Evolutionary conservation across 768 basidiomycete genomes (phyloP), one percentile per base, ranked within the genome.

Genomic region (Kwoniella sp.): DNA sequence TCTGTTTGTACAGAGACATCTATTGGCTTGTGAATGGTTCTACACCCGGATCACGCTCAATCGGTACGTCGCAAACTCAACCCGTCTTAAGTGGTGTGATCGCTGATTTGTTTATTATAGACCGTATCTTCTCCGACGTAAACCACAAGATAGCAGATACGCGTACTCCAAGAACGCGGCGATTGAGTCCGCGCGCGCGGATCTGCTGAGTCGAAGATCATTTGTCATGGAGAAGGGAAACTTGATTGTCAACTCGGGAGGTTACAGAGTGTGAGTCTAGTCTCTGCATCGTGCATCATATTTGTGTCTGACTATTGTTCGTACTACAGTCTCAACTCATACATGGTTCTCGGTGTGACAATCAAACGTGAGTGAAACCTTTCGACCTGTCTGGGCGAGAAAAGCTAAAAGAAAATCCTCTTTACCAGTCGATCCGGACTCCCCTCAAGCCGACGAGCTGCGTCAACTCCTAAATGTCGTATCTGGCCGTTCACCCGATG

Each of bases 151-250:
- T 60, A 68, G 74, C 13, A 66, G 76, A 50, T 82, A 81, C 66
- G 68, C 68, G 1, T 82, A 82, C 55, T 80, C 79, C 2, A 71
- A 77, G 53, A 73, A 76, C 29, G 81, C 81, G 2, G 81, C 81
- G 12, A 80, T 82, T 61, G 81, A 81, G 55, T 78, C 78, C n/a
- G 81, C 81, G 2, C 79, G 76, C 11, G 80, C 81, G 22, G 81
- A 82, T 67, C 69, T 82, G 51, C 65, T 81, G 9, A 78, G 78
- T 29, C 67, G 81, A 34, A 61, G 81, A 59, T 74, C 78, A 8
- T 82, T 81, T 61, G 69, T 79, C 50, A 77, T 82, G 70, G 79
- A 80, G 61, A 81, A 81, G 65, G 76, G 76, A 11, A 74, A 81
- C 61, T 45, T 78, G 61, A 76, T 79, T 23, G 76, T 81, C 30